Evolutionary conservation across 2,329 filamentous ascomycete genomes (phyloP), one percentile per base, ranked within the genome.

Genomic region (Botrytis deweyae): DNA sequence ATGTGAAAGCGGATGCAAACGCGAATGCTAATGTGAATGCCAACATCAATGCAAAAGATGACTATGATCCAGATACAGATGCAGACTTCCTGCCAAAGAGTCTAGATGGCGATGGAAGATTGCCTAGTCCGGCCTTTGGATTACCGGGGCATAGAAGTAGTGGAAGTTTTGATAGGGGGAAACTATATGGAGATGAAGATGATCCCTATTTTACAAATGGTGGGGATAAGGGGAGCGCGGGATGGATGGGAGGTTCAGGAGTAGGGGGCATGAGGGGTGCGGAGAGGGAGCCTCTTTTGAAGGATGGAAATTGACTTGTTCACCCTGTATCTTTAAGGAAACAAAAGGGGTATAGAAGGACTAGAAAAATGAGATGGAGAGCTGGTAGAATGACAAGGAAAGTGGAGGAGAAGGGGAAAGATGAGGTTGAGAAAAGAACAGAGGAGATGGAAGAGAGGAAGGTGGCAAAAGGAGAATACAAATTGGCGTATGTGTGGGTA

Each of bases 401-500:
- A 36, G 62, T 14, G n/a, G 67, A 7, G n/a, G 22, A 12, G 3
- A 49, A 22, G 3, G 29, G 29, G 10, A 49, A 66, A 20, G 61
- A 33, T 14, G 36, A n/a, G 20, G 20, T 61, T 4, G 5, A 22
- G 58, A 25, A 36, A 5, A 25, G 22, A 12, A 38, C n/a, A 25
- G 49, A 67, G 46, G 73, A 46, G 58, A 70, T 64, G 38, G 36
- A 63, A 58, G 63, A 64, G n/a, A 44, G 66, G 36, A 10, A 3
- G 8, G 25, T 20, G 29, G 40, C n/a, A 6, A 72, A 68, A 6
- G 66, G 52, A 20, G 74, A 76, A 7, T 76, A 69, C 40, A 73
- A 71, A 40, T 12, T 75, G 42, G 76, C 78, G 1, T 76, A 72
- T 73, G 29, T 77, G 42, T 79, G 75, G 76, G 73, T 77, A 25